A percentile compares a stretch with the other conserved stretches of the same genome.
phyloP scores from a whole-genome alignment of 352 stramenopile species.

The Phytophthora capsici region DNA sequence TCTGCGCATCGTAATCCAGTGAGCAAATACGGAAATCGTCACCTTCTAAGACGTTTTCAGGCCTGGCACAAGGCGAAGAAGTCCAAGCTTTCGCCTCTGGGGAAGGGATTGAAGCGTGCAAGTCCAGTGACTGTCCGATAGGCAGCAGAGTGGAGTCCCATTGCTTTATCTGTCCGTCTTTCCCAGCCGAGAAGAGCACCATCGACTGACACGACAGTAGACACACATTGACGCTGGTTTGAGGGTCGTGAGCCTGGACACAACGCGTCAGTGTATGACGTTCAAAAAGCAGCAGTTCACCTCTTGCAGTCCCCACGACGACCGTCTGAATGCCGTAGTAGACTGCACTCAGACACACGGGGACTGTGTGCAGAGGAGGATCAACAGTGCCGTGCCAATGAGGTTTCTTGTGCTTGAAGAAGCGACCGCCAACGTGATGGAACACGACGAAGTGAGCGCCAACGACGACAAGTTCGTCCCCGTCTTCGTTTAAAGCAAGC shows the following conservation, averaged over 20 bases:
- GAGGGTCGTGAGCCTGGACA: slow-evolving; percentile 63
- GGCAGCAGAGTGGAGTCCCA: slow-evolving; percentile 81
- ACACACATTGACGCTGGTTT: slow-evolving; percentile 63
- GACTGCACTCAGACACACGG: slow-evolving; percentile 52
- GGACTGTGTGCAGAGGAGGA: slow-evolving; percentile 50
- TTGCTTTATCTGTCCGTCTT: slow-evolving; percentile 80
- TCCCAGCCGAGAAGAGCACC: slow-evolving; percentile 80
- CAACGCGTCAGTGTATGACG: slow-evolving; percentile 56
- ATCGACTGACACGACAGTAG: slow-evolving; percentile 69
- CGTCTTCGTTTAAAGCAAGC: slow-evolving; percentile 74
- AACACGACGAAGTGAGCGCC: slow-evolving; percentile 71
- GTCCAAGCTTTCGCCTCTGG: neutral
- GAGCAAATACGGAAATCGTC: slow-evolving; percentile 79
- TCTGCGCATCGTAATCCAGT: slow-evolving; percentile 64
- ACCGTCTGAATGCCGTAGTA: slow-evolving; percentile 65
- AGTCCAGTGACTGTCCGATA: slow-evolving; percentile 72
- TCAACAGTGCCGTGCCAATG: slow-evolving; percentile 40
- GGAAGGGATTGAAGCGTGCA: slow-evolving; percentile 43
- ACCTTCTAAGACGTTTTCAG: slow-evolving; percentile 33
- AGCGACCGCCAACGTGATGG: slow-evolving; percentile 54
- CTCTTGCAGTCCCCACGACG: slow-evolving; percentile 68
- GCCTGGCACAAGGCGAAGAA: neutral
- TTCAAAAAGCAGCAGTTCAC: slow-evolving; percentile 77
- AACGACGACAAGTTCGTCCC: slow-evolving; percentile 68
- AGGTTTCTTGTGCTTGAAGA: slow-evolving; percentile 78